Evolutionary conservation across 2,329 filamentous ascomycete species (phyloP).

Genomic region (Geoglossum cookeanum): DNA sequence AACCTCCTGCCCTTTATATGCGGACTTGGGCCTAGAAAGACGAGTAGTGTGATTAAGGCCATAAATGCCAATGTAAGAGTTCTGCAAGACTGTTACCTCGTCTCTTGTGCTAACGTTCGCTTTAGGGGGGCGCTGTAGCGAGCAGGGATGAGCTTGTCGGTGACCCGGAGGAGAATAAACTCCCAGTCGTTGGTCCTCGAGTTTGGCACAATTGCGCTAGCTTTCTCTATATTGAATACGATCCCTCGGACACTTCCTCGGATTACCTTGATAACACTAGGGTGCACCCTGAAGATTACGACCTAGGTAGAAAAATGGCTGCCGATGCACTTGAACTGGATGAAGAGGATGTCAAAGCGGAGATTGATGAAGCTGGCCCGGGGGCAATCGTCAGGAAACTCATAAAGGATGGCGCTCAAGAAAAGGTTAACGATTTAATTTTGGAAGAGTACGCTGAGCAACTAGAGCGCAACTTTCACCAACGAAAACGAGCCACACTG

Average conservation of each 20-base stretch:
- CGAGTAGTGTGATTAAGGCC: slow-evolving; percentile 65
- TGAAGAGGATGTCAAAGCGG: slow-evolving; percentile 92
- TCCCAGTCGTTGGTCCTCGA: slow-evolving; percentile 66
- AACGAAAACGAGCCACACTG: slow-evolving; percentile 84
- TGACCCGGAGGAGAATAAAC: slow-evolving; percentile 58
- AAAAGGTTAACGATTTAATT: slow-evolving; percentile 89
- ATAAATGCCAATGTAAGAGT: slow-evolving; percentile 53
- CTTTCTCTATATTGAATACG: slow-evolving; percentile 80
- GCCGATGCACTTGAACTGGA: slow-evolving; percentile 91
- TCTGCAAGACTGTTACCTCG: background rate
- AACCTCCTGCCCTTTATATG: slow-evolving; percentile 81
- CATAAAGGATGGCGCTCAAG: slow-evolving; percentile 84
- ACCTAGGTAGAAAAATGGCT: slow-evolving; percentile 94
- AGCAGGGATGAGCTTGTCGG: slow-evolving; percentile 78
- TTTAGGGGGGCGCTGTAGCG: slow-evolving; percentile 53
- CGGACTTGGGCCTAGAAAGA: slow-evolving; percentile 82
- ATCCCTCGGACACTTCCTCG: slow-evolving; percentile 59
- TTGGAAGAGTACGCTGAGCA: slow-evolving; percentile 95
- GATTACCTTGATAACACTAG: slow-evolving; percentile 94
- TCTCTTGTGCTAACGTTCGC: background rate
- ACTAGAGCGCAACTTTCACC: slow-evolving; percentile 78
- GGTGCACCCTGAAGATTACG: slow-evolving; percentile 96
- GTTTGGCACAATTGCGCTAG: slow-evolving; percentile 96
- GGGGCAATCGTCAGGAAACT: slow-evolving; percentile 86
- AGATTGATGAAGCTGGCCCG: slow-evolving; percentile 74